Base-by-base conservation (phyloP, 495 filamentous ascomycete genomes). In the Podospora pseudopauciseta region DNA sequence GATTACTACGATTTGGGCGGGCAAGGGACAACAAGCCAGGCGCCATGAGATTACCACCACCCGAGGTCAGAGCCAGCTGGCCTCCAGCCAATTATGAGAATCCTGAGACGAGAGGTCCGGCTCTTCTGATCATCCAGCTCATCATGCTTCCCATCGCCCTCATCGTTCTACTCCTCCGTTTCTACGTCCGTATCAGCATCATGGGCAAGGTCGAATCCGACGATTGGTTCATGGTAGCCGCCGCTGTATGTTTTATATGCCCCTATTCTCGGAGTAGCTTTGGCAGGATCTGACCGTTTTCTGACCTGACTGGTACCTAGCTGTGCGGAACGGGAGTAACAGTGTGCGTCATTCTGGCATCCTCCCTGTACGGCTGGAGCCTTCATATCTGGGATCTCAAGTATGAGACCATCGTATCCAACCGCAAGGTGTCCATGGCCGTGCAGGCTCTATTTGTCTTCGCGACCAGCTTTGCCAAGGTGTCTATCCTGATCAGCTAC, bases 21-120 rank as follows among this genome's bases (percentile, higher is more conserved):
- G 32, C 32, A n/a, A 58, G 7, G 13, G 30, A 63, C 32, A 1
- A 63, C 34, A 39, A 19, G 7, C 4, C 18, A 30, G 28, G 2
- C 60, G 76, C 62, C 20, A 84, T 84, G 82, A 78, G 73, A 39
- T 68, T 83, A 53, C 84, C 87, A 39, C 84, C 84, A 1, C 11
- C 68, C 15, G 74, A 79, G 19, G 79, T 86, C 4, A 62, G 80
- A 63, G 76, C 70, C 3, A 71, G 78, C 68, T 88, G 86, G 86
- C 86, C 87, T 4, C 69, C 58, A n/a, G 81, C 86, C 4, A 87
- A 89, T 71, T 86, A 85, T 73, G 70, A 76, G 66, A 72, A 88
- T 68, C 86, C 86, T 5, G 73, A 76, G 26, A 84, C 81, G 4
- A 82, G 84, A 62, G 86, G 85, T 0, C 76, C 80, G 0, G 71